Evolutionary conservation across 1,284 basidiomycete species (phyloP).

Genomic region (Rhodofomes roseus): DNA sequence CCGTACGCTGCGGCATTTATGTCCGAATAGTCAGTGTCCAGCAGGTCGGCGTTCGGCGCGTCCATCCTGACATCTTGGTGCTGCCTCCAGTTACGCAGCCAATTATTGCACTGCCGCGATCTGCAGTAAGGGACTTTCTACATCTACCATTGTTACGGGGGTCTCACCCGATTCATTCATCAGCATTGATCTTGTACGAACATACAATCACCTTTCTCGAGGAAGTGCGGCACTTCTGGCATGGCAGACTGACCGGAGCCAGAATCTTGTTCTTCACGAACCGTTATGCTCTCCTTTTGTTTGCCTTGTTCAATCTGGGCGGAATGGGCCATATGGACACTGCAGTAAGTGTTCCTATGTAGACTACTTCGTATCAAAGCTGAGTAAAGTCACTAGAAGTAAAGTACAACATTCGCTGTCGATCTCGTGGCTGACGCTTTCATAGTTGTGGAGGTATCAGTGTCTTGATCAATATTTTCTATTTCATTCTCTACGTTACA

Average conservation of each 20-base stretch:
- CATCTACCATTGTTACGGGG: neutral
- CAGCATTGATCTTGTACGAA: conserved; percentile 8
- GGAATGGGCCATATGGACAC: neutral
- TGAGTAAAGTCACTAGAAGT: no score
- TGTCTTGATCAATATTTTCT: no score
- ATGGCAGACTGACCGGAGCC: neutral
- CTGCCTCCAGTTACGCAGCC: neutral
- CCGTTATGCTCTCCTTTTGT: neutral
- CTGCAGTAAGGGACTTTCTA: neutral
- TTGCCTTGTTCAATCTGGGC: neutral
- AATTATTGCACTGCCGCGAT: neutral
- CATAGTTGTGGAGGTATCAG: no score
- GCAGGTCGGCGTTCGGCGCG: neutral
- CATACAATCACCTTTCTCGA: conserved; percentile 8
- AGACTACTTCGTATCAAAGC: no score
- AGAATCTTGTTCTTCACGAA: conserved; percentile 8
- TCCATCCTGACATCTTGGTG: no score
- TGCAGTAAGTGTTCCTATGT: neutral
- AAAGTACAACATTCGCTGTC: neutral
- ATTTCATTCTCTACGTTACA: no score
- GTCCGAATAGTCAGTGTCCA: neutral
- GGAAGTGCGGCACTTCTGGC: conserved; percentile 10
- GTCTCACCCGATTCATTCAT: neutral
- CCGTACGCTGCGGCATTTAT: neutral
- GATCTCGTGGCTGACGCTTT: no score